A percentile compares a stretch with the other conserved stretches of the same genome.
These are phyloP conservation scores for Phytophthora uliginosa DNA, from an alignment of 352 stramenopile genomes.

Conservation along the genomic window DNA sequence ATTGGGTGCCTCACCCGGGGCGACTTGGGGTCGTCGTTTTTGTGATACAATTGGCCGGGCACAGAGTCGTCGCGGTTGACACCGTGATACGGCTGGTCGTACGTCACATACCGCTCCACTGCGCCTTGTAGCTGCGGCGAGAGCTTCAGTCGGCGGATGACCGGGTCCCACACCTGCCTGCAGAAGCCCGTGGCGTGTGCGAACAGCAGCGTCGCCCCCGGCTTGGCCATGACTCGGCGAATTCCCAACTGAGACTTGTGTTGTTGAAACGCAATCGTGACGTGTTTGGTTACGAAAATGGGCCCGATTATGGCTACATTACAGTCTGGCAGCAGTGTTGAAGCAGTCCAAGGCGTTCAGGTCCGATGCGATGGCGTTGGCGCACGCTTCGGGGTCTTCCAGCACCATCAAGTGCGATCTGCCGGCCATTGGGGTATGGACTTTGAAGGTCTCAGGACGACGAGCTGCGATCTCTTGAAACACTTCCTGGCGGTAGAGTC, in stretches of 20 bases:
- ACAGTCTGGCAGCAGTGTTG: not conserved
- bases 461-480: conserved; percentile 30
- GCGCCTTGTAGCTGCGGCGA: conserved; percentile 41
- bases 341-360: conserved; percentile 31
- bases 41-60: conserved; percentile 27
- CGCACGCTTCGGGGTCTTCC: conserved; percentile 49
- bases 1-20: conserved; percentile 35
- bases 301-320: conserved; percentile 10
- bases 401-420: conserved; percentile 51
- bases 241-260: conserved; percentile 21
- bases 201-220: conserved; percentile 53
- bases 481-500: conserved; percentile 34
- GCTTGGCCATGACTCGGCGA: conserved; percentile 16
- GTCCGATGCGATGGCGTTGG: conserved; percentile 39
- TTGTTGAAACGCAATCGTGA: conserved; percentile 13
- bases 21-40: conserved; percentile 21
- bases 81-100: conserved; percentile 41
- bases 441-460: conserved; percentile 40
- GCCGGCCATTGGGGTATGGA: conserved; percentile 23
- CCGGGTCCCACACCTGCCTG: conserved; percentile 55
- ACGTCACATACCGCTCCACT: conserved; percentile 31
- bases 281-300: conserved; percentile 19
- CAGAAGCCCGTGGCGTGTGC: conserved; percentile 67
- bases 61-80: conserved; percentile 38
- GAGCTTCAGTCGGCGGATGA: conserved; percentile 46